phyloP scores from a whole-genome alignment of 2,329 filamentous ascomycete species.

The Neocatenulostroma microsporum region DNA sequence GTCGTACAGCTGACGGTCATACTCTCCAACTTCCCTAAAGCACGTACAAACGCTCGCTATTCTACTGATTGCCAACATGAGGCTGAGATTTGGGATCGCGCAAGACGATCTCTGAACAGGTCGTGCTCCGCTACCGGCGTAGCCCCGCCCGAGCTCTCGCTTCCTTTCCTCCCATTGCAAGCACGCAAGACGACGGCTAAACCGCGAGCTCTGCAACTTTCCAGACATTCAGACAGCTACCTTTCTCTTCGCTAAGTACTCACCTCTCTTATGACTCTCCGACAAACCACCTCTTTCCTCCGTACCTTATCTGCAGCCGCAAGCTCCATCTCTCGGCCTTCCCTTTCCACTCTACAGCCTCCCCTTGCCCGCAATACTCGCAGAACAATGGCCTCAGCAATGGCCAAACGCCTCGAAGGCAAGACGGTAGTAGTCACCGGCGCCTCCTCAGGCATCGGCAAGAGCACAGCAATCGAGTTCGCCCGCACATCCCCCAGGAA shows the following conservation, averaged over 20 bases:
- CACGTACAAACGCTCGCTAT: too few species aligned
- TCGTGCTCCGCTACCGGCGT: not conserved
- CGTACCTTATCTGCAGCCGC: too few species aligned
- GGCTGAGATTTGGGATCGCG: too few species aligned
- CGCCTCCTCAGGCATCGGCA: conserved; percentile 86
- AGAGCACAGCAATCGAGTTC: conserved; percentile 78
- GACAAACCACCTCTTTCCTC: not conserved
- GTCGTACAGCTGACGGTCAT: too few species aligned
- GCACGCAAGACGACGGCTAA: not conserved
- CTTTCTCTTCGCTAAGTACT: too few species aligned
- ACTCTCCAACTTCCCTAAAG: not conserved
- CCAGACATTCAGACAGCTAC: too few species aligned
- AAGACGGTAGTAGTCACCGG: conserved; percentile 92
- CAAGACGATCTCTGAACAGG: too few species aligned
- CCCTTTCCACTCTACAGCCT: not conserved
- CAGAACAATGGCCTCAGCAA: conserved; percentile 58
- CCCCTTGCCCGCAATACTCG: not conserved
- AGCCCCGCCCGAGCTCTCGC: not conserved
- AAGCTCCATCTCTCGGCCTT: too few species aligned
- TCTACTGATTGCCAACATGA: too few species aligned
- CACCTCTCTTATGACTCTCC: not conserved
- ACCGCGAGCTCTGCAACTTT: too few species aligned
- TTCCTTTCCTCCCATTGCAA: not conserved
- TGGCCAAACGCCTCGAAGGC: conserved; percentile 76
- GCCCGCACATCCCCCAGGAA: conserved; percentile 72